These are phyloP conservation scores for Talaromyces sp. DNA, from an alignment of 2,329 filamentous ascomycete species.

Conservation along the genomic window DNA sequence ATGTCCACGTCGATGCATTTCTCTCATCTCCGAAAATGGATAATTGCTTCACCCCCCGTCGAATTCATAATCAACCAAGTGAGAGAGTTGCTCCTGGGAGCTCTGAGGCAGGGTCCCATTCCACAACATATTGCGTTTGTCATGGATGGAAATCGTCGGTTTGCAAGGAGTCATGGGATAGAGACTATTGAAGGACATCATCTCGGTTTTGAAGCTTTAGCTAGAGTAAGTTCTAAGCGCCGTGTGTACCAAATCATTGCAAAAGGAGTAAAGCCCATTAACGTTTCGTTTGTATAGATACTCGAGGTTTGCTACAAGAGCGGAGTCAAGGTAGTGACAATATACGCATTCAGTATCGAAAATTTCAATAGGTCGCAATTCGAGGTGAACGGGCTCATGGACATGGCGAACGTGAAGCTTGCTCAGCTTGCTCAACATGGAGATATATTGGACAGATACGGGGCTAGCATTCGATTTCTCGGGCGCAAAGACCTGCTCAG, in stretches of 20 bases:
- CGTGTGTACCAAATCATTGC: neutral
- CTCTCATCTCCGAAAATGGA: constrained; percentile 64
- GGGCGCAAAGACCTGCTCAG: constrained; percentile 80
- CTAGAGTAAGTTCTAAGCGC: constrained; percentile 56
- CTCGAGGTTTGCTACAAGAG: constrained; percentile 98
- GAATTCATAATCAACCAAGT: constrained; percentile 80
- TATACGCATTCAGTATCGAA: constrained; percentile 98
- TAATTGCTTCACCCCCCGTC: constrained; percentile 80
- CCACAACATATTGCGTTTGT: constrained; percentile 97
- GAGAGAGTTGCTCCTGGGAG: constrained; percentile 79
- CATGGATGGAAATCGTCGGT: constrained; percentile 96
- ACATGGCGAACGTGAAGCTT: constrained; percentile 93
- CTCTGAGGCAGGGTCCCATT: constrained; percentile 82
- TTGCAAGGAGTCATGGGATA: constrained; percentile 82
- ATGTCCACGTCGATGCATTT: constrained; percentile 53
- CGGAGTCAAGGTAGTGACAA: constrained; percentile 91
- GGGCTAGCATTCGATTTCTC: constrained; percentile 76
- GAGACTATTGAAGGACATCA: constrained; percentile 97
- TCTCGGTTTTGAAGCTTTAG: constrained; percentile 89
- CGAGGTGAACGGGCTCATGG: constrained; percentile 95
- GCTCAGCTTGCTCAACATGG: constrained; percentile 89
- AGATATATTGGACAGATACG: constrained; percentile 86
- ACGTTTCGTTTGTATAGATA: constrained; percentile 50
- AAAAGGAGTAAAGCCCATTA: neutral
- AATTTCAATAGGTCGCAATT: constrained; percentile 97